Conservation (phyloP, 2,329 filamentous ascomycete genomes). For the Trichoderma sp. region DNA sequence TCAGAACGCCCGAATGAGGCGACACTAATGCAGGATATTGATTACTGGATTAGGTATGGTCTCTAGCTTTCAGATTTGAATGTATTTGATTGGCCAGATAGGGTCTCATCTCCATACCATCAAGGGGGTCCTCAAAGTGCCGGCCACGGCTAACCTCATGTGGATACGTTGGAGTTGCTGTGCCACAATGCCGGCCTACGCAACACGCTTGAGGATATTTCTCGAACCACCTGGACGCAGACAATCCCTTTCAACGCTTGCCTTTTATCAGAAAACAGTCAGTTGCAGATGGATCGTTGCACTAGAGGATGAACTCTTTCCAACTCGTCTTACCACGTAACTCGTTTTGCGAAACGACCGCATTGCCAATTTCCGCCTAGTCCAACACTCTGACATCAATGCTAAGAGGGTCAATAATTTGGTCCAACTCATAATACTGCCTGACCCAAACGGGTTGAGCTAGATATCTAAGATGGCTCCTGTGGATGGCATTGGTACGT, state of each 20-base stretch:
- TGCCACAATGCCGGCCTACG: background rate
- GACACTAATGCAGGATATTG: background rate
- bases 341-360: background rate
- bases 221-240: background rate
- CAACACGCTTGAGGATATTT: background rate
- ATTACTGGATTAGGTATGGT: background rate
- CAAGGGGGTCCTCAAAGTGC: too few relatives aligned
- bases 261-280: background rate
- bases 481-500: background rate
- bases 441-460: background rate
- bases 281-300: background rate
- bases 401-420: background rate
- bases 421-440: background rate
- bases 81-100: background rate
- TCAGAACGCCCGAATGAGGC: background rate
- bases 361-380: background rate
- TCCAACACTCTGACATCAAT: too few relatives aligned
- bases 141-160: too few relatives aligned
- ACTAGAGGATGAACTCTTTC: background rate
- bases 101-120: background rate
- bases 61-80: background rate
- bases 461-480: background rate
- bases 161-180: too few relatives aligned
- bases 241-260: background rate
- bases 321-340: background rate